Evolutionary conservation across 148 eudicot genomes (phyloP).

Genomic region (Cornus controversa): DNA sequence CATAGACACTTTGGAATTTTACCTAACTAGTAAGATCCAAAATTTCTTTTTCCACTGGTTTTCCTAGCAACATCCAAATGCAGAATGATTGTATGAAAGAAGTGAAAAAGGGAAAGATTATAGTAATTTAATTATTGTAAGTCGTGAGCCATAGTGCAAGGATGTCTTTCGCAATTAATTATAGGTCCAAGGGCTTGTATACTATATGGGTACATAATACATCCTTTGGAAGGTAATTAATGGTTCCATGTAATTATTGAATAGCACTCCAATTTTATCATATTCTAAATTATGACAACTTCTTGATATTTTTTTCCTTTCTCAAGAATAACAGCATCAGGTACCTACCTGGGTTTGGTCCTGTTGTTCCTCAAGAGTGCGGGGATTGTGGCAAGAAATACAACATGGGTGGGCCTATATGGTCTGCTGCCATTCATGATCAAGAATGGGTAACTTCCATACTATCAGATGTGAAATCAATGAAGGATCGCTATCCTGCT

Average conservation of each 20-base stretch:
- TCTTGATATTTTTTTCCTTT: slow-evolving; percentile 10
- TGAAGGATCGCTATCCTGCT: slow-evolving; percentile 82
- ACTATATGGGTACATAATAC: background rate
- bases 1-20: background rate
- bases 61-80: background rate
- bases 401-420: slow-evolving; percentile 96
- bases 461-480: slow-evolving; percentile 68
- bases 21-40: background rate
- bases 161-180: background rate
- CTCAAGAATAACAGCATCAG: slow-evolving; percentile 63
- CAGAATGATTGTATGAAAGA: background rate
- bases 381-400: slow-evolving; percentile 81
- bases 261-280: background rate
- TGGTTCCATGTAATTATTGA: background rate
- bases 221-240: background rate
- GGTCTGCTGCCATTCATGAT: slow-evolving; percentile 99
- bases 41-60: background rate
- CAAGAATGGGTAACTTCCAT: slow-evolving; percentile 90
- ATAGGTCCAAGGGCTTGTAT: background rate
- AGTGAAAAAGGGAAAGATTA: background rate
- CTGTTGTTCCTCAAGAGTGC: slow-evolving; percentile 87
- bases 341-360: slow-evolving; percentile 93
- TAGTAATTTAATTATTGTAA: background rate
- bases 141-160: background rate
- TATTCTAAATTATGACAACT: background rate